A percentile compares a stretch with the other conserved stretches of the same genome.
Evolutionary conservation across 139 green algal species (phyloP).

Genomic region (Mychonastes homosphaera): DNA sequence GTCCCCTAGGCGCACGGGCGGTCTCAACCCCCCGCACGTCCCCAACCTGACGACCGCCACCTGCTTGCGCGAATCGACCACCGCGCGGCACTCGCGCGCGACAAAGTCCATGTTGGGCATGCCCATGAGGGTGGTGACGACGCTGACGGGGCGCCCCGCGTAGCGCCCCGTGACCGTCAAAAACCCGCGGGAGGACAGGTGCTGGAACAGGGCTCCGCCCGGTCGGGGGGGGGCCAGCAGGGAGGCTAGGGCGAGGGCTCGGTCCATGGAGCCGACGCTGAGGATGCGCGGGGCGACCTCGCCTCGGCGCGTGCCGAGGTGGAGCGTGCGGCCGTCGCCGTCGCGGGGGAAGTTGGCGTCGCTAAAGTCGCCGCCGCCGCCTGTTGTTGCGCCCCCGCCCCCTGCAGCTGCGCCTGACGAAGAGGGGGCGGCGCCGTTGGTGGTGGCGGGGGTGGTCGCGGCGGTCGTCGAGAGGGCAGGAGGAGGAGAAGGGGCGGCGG

Average conservation of each 20-base stretch:
- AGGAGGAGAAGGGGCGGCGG: no score
- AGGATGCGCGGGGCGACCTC: slow-evolving; percentile 65
- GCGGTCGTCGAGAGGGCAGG: no score
- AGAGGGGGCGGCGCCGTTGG: no score
- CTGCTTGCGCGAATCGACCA: slow-evolving; percentile 33
- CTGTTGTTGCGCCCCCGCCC: no score
- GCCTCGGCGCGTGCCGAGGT: slow-evolving; percentile 51
- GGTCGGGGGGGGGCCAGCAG: slow-evolving; percentile 35
- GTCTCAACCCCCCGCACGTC: slow-evolving; percentile 58
- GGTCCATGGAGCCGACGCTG: slow-evolving; percentile 45
- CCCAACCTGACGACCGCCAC: slow-evolving; percentile 64
- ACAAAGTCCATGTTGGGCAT: slow-evolving; percentile 62
- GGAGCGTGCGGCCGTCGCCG: slow-evolving; percentile 53
- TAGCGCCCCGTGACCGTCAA: slow-evolving; percentile 59
- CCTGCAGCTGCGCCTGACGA: no score
- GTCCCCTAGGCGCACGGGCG: slow-evolving; percentile 45
- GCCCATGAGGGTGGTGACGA: slow-evolving; percentile 65
- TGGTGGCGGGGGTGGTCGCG: no score
- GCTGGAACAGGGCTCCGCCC: slow-evolving; percentile 29
- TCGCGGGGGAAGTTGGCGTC: slow-evolving; percentile 69
- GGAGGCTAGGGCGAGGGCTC: slow-evolving; percentile 43
- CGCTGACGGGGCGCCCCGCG: slow-evolving; percentile 41
- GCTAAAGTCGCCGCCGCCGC: slow-evolving; percentile 11
- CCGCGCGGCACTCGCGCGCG: slow-evolving; percentile 38
- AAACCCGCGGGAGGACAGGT: slow-evolving; percentile 55